Base-by-base conservation (phyloP, 1,284 basidiomycete species). In the Cutaneotrichosporon sp. region DNA sequence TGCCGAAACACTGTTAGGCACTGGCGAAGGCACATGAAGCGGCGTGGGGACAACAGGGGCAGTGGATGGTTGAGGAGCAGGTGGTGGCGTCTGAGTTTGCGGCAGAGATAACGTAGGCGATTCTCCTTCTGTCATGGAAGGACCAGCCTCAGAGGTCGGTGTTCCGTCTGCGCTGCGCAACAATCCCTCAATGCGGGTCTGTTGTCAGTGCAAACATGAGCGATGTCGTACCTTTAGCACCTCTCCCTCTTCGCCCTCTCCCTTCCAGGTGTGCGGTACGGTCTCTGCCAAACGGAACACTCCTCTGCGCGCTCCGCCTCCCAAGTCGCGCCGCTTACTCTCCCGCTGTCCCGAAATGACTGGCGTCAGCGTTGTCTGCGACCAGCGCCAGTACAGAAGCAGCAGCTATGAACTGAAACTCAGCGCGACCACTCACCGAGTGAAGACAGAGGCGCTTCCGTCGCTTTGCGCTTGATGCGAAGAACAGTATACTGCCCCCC, bases 381-480 rank as follows among this genome's bases (percentile, higher is more conserved):
- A n/a, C n/a, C n/a, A n/a, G n/a, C n/a, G n/a, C n/a, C n/a, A n/a
- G n/a, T n/a, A n/a, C n/a, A n/a, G n/a, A n/a, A n/a, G n/a, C n/a
- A n/a, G n/a, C n/a, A n/a, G n/a, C n/a, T n/a, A n/a, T n/a, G n/a
- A n/a, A n/a, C n/a, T n/a, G n/a, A n/a, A n/a, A n/a, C n/a, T n/a
- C n/a, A n/a, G n/a, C n/a, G n/a, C n/a, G n/a, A n/a, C n/a, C 2
- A 8, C 30, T 34, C 43, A 76, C 75, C 70, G 4, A 77, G 61
- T 2, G 72, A 72, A 4, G 70, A 69, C 8, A 76, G 61, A 3
- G 74, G 73, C 1, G 67, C 52, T n/a, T 76, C 73, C 2, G 68
- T 76, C 12, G 72, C 70, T 56, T 75, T 76, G 4, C 75, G 64
- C 63, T 77, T 77, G 68, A 77, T 76, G 10, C 74, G 58, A 36